Conservation (phyloP, 108 stramenopile species). For the Chaetoceros tenuissimus region DNA sequence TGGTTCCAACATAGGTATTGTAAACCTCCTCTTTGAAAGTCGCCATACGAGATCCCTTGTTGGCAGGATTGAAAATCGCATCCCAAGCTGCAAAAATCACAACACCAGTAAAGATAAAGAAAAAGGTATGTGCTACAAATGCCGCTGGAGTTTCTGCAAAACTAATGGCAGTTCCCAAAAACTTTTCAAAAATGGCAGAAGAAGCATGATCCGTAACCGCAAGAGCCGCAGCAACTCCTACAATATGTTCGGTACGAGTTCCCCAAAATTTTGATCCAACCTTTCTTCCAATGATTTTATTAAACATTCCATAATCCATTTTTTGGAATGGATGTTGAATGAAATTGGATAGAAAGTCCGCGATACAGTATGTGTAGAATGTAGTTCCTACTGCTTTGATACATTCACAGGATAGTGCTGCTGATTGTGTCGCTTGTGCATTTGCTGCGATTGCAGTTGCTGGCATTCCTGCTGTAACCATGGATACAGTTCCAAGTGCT, state of each 20-base stretch:
- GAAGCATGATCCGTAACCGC: constrained; percentile 44
- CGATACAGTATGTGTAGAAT: constrained; percentile 33
- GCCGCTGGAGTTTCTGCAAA: constrained; percentile 44
- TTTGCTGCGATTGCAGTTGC: no score
- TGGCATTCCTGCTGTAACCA: no score
- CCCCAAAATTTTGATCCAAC: constrained; percentile 38
- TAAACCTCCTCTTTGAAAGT: constrained; percentile 25
- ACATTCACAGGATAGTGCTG: background rate
- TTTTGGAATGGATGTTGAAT: constrained; percentile 40
- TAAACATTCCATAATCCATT: constrained; percentile 53
- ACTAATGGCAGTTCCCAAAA: constrained; percentile 14
- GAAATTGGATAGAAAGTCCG: constrained; percentile 44
- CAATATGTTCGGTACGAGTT: constrained; percentile 48
- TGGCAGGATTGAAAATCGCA: constrained; percentile 36
- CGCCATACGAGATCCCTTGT: constrained; percentile 24
- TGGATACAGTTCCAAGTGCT: no score
- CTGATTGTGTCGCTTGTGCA: no score
- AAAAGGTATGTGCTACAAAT: constrained; percentile 49
- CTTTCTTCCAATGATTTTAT: constrained; percentile 33
- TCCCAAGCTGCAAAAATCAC: constrained; percentile 33
- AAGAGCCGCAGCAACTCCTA: constrained; percentile 42
- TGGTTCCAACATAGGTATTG: constrained; percentile 24
- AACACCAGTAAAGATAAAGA: constrained; percentile 50
- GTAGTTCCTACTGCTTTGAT: constrained; percentile 22
- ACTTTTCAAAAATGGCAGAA: constrained; percentile 22